A percentile compares a stretch with the other conserved stretches of the same genome.
These are phyloP conservation scores for Arabidopsis arenosa DNA, from an alignment of 345 rosid genomes.

Conservation along the genomic window DNA sequence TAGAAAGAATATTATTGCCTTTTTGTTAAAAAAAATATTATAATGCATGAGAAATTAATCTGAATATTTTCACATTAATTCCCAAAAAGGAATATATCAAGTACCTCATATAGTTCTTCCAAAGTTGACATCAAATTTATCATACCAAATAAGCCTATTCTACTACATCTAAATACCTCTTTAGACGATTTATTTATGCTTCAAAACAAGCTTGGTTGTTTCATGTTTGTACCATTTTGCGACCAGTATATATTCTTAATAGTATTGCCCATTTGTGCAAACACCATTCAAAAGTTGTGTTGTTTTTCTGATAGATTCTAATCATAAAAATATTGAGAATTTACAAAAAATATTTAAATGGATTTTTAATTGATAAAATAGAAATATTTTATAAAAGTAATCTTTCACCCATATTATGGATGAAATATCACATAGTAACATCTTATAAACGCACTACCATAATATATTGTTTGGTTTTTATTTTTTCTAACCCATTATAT, in stretches of 20 bases:
- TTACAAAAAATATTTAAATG: neutral
- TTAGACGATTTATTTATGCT: neutral
- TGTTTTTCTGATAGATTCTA: too few relatives aligned
- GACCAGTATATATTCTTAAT: too few relatives aligned
- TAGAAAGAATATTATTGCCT: too few relatives aligned
- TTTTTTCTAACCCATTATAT: conserved; percentile 16
- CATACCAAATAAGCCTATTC: neutral
- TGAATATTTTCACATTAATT: too few relatives aligned
- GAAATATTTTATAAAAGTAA: neutral
- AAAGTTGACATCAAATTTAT: too few relatives aligned
- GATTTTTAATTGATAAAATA: neutral
- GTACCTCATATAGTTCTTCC: too few relatives aligned
- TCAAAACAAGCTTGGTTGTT: neutral
- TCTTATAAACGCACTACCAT: neutral
- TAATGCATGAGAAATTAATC: too few relatives aligned
- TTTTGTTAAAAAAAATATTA: too few relatives aligned
- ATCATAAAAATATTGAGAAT: neutral
- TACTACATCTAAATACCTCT: too few relatives aligned
- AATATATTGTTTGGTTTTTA: conserved; percentile 1
- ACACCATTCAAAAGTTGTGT: too few relatives aligned
- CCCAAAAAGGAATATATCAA: too few relatives aligned
- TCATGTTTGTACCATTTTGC: too few relatives aligned
- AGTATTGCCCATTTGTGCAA: neutral
- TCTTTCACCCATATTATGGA: neutral
- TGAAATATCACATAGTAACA: neutral